A percentile compares a stretch with the other conserved stretches of the same genome.
Evolutionary conservation across 1,139 yeast genomes (phyloP).

Genomic region (Kluyveromyces sp.): DNA sequence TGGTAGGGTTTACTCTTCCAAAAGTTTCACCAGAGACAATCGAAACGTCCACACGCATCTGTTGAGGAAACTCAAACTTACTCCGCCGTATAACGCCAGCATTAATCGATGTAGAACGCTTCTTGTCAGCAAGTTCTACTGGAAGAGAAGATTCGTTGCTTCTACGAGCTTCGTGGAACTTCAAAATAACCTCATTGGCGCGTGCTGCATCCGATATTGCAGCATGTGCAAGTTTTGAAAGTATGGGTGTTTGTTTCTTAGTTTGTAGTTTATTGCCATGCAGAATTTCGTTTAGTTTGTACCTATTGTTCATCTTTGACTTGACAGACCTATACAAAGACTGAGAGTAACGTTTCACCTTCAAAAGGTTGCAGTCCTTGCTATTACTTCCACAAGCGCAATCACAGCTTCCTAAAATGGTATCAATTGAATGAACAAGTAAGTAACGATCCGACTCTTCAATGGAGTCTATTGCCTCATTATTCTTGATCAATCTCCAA

Average conservation of each 20-base stretch:
- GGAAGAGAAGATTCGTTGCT: neutral
- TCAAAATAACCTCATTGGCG: constrained; percentile 14
- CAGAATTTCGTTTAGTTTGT: constrained; percentile 28
- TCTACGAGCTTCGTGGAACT: constrained; percentile 7
- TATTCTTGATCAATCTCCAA: constrained; percentile 40
- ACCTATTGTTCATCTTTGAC: constrained; percentile 29
- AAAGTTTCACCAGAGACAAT: neutral
- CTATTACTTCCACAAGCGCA: constrained; percentile 53
- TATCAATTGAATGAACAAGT: constrained; percentile 54
- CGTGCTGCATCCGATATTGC: constrained; percentile 15
- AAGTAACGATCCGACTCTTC: constrained; percentile 45
- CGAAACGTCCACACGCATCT: neutral
- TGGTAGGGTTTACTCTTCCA: neutral
- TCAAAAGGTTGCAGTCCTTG: constrained; percentile 49
- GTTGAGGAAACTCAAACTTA: neutral
- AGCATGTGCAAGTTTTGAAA: constrained; percentile 26
- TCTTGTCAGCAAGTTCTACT: neutral
- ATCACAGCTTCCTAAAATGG: constrained; percentile 57
- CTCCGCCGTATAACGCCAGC: neutral
- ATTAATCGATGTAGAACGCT: neutral
- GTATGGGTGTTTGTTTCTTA: constrained; percentile 31
- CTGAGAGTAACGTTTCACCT: constrained; percentile 44
- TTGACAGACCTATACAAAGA: constrained; percentile 26
- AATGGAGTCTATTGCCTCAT: constrained; percentile 35
- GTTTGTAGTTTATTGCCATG: constrained; percentile 27